phyloP scores from a whole-genome alignment of 2,329 filamentous ascomycete genomes.

The Zymoseptoria crescenta region DNA sequence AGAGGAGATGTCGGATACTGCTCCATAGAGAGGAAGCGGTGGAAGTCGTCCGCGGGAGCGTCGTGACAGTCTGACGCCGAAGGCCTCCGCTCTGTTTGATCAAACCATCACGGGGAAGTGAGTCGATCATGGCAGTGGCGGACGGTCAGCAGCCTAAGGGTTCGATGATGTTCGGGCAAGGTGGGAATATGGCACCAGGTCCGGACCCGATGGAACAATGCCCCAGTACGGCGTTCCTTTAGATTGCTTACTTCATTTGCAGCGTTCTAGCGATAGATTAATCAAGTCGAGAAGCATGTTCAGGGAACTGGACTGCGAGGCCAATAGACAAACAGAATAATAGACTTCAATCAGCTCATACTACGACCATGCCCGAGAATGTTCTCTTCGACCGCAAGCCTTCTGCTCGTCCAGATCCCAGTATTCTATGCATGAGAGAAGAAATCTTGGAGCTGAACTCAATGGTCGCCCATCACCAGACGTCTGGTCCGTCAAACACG shows the following conservation, averaged over 20 bases:
- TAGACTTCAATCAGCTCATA: not conserved
- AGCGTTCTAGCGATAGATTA: conserved; percentile 1
- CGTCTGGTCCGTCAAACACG: not conserved
- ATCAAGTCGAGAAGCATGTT: not conserved
- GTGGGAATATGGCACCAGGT: no score
- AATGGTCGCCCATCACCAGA: not conserved
- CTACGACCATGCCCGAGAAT: not conserved
- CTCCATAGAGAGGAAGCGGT: not conserved
- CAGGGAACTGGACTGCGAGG: not conserved
- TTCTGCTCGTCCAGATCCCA: not conserved
- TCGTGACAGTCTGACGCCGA: not conserved
- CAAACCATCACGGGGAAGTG: not conserved
- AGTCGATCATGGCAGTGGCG: not conserved
- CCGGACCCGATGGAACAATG: not conserved
- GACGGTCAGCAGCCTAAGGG: not conserved
- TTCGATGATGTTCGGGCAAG: not conserved
- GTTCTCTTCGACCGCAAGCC: not conserved
- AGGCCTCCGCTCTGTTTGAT: not conserved
- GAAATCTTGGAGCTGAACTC: not conserved
- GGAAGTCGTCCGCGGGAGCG: not conserved
- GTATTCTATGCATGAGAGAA: not conserved
- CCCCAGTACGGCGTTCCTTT: not conserved
- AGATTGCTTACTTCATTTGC: not conserved
- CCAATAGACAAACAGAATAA: not conserved
- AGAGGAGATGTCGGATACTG: not conserved